Percentiles rank a stretch among this genome's conserved stretches.
These are phyloP conservation scores for Solanum sejunctum DNA, from an alignment of 257 asterid genomes.

Conservation along the genomic window DNA sequence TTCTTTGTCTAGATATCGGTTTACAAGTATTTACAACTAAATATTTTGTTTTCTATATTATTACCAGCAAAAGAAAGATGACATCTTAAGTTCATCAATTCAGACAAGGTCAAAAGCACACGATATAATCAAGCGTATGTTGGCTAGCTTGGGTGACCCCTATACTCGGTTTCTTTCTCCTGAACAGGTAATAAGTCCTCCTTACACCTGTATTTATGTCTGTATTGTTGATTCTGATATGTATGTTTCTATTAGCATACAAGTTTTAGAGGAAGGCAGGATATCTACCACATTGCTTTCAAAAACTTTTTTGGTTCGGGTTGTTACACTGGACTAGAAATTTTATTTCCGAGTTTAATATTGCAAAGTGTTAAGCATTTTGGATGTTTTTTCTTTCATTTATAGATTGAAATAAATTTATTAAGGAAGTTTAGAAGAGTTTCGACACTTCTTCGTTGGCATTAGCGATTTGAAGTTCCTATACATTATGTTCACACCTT, in stretches of 20 bases:
- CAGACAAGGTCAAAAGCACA: constrained; percentile 79
- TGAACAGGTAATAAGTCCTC: constrained; percentile 44
- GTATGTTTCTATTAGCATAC: not conserved
- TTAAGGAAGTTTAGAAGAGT: not conserved
- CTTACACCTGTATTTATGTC: not conserved
- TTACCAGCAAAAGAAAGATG: constrained; percentile 74
- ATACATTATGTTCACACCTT: not conserved
- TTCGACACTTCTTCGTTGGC: not conserved
- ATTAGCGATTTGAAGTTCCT: not conserved
- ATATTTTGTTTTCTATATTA: not conserved
- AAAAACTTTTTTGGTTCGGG: not conserved
- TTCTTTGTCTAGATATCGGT: not conserved
- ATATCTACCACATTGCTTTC: not conserved
- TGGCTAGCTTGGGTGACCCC: constrained; percentile 81
- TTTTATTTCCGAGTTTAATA: not conserved
- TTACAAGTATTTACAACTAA: not conserved
- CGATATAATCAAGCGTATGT: constrained; percentile 68
- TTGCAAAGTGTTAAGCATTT: not conserved
- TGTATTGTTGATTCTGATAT: not conserved
- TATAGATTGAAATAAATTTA: not conserved
- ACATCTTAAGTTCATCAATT: constrained; percentile 45
- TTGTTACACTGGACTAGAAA: not conserved
- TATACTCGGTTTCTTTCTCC: constrained; percentile 92
- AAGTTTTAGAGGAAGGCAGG: not conserved
- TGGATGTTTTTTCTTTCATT: not conserved